These are phyloP conservation scores for Aurinia saxatilis DNA, from an alignment of 345 rosid species.

Conservation along the genomic window DNA sequence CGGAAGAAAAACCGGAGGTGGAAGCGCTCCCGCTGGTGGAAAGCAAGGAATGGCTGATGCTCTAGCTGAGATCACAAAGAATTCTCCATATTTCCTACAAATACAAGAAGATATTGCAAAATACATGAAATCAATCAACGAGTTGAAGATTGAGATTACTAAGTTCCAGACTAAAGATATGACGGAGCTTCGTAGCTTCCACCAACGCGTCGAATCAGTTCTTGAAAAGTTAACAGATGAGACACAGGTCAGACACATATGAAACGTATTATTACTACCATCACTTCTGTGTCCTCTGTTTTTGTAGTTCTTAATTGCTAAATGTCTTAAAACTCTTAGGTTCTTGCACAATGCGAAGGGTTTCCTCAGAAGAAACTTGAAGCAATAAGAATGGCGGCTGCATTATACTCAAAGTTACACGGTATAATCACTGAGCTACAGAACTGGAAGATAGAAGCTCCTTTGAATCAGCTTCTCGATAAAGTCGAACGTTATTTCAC, in stretches of 20 bases:
- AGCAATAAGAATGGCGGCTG: constrained; percentile 66
- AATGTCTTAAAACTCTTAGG: constrained; percentile 34
- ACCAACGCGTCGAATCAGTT: constrained; percentile 59
- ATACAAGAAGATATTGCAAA: constrained; percentile 78
- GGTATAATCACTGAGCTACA: constrained; percentile 49
- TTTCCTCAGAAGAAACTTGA: constrained; percentile 88
- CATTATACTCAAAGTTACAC: constrained; percentile 50
- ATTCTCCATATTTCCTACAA: constrained; percentile 87
- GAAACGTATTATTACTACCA: neutral
- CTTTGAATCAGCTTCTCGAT: constrained; percentile 62
- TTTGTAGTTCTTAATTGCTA: neutral
- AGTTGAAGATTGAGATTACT: constrained; percentile 45
- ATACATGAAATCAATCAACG: constrained; percentile 45
- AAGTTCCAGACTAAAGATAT: constrained; percentile 72
- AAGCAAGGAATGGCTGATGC: constrained; percentile 99
- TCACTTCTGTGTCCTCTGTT: neutral
- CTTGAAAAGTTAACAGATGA: constrained; percentile 87
- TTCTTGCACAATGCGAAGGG: constrained; percentile 80
- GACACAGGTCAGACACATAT: constrained; percentile 51
- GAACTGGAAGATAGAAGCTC: constrained; percentile 59
- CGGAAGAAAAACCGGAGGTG: constrained; percentile 32
- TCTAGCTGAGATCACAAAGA: constrained; percentile 85
- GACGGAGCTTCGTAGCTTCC: constrained; percentile 67
- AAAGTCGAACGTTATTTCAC: constrained; percentile 70
- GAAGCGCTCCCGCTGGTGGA: constrained; percentile 31